Evolutionary conservation across 352 stramenopile genomes (phyloP), one percentile per base, ranked within the genome.

Genomic region (Phytopythium montanum): DNA sequence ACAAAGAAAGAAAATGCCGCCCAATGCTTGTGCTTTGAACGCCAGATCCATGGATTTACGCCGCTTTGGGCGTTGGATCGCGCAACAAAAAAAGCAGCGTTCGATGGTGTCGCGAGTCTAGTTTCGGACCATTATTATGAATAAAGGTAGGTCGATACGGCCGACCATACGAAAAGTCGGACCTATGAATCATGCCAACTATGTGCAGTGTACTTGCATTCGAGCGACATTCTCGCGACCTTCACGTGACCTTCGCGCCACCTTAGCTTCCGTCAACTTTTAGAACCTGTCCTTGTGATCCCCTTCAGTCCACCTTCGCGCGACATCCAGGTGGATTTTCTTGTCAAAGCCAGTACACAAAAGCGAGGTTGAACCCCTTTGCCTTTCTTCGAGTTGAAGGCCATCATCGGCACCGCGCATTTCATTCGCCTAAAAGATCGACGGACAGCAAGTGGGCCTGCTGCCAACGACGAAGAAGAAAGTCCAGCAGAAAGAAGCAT

Each of bases 241-340:
- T n/a, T n/a, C n/a, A n/a, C n/a, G n/a, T n/a, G 21, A 45, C 41
- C 54, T 73, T 70, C 59, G 65, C 55, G 25, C 18, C 23, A 25
- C 28, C 14, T 46, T 45, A 2, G 10, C 38, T 3, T 41, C 3
- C 36, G 9, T 42, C n/a, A 2, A 13, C 14, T n/a, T 21, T 3
- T 10, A 10, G 10, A 36, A 2, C 44, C 41, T 49, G n/a, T 73
- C 67, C 59, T 56, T 46, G 25, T 12, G 33, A 25, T 34, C 23
- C 0, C 56, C 5, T 4, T 57, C 39, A 2, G 21, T 5, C 21
- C 0, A 49, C 52, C 52, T 58, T 50, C 36, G 52, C 19, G 52
- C 52, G 21, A 59, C 53, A 25, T 59, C 8, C 16, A 8, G 14
- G 8, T 50, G 23, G 44, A 50, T 50, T 50, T 31, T 31, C 38